Evolutionary conservation across 768 basidiomycete genomes (phyloP).

Genomic region (Collybia sordida): DNA sequence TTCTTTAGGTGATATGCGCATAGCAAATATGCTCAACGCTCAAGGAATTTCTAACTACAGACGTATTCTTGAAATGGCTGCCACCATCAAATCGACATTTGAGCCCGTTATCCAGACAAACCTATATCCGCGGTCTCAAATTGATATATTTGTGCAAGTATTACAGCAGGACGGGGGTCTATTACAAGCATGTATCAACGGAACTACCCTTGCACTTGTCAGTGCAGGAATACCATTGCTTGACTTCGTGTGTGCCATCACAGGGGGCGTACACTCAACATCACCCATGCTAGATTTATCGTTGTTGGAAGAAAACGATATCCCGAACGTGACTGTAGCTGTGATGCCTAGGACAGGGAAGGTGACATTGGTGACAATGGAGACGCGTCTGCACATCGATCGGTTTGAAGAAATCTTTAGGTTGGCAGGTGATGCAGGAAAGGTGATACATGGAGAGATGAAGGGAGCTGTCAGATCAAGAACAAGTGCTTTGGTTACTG

Average conservation of each 20-base stretch:
- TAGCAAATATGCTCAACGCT: background rate
- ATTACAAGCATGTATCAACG: slow-evolving; percentile 90
- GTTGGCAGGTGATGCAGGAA: slow-evolving; percentile 75
- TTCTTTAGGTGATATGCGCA: background rate
- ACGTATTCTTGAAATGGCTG: slow-evolving; percentile 83
- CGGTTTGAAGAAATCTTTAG: slow-evolving; percentile 88
- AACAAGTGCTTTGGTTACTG: slow-evolving; percentile 60
- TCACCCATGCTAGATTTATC: slow-evolving; percentile 86
- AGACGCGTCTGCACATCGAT: slow-evolving; percentile 91
- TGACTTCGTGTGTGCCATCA: slow-evolving; percentile 90
- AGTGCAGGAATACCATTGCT: slow-evolving; percentile 87
- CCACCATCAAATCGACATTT: slow-evolving; percentile 90
- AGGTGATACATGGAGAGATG: slow-evolving; percentile 84
- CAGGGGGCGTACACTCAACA: slow-evolving; percentile 82
- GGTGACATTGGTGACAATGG: slow-evolving; percentile 88
- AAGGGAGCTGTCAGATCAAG: slow-evolving; percentile 61
- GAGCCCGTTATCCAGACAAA: slow-evolving; percentile 91
- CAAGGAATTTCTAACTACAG: slow-evolving; percentile 35
- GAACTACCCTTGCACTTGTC: slow-evolving; percentile 88
- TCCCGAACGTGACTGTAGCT: slow-evolving; percentile 87
- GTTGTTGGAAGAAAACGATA: slow-evolving; percentile 84
- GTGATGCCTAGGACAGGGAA: slow-evolving; percentile 85
- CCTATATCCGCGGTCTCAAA: slow-evolving; percentile 92
- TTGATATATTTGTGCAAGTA: slow-evolving; percentile 92
- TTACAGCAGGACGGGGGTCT: slow-evolving; percentile 93